Percentiles rank a stretch among this genome's conserved stretches.
phyloP scores from a whole-genome alignment of 2,329 filamentous ascomycete species.

The Curvularia hawaiiensis region DNA sequence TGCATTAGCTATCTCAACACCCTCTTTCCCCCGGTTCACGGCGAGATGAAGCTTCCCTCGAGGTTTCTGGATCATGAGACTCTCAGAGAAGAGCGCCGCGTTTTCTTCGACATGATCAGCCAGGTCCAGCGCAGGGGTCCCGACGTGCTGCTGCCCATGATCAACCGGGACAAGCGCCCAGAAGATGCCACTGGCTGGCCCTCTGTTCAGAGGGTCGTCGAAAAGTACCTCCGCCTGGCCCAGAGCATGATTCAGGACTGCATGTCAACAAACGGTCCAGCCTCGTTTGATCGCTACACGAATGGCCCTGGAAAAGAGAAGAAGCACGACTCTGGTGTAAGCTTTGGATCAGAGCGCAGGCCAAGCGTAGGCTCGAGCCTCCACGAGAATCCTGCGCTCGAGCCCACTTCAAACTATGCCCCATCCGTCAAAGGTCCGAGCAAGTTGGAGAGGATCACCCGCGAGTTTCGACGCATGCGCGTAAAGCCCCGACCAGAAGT shows the following conservation, averaged over 20 bases:
- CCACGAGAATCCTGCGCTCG: conserved; percentile 33
- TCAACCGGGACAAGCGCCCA: conserved; percentile 57
- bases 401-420: conserved; percentile 25
- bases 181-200: conserved; percentile 64
- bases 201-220: conserved; percentile 53
- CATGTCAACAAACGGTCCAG: conserved; percentile 50
- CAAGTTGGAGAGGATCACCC: conserved; percentile 64
- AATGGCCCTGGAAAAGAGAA: conserved; percentile 52
- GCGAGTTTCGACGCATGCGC: conserved; percentile 64
- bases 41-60: conserved; percentile 49
- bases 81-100: conserved; percentile 62
- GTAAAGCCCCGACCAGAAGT: conserved; percentile 58
- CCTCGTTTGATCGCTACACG: conserved; percentile 40
- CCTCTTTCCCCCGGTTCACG: conserved; percentile 63
- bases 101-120: conserved; percentile 67
- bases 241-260: conserved; percentile 68
- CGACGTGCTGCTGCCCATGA: conserved; percentile 58
- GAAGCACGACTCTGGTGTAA: conserved; percentile 69
- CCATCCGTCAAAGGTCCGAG: conserved; percentile 47
- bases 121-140: conserved; percentile 62
- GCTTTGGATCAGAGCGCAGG: conserved; percentile 54
- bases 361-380: conserved; percentile 37
- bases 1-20: conserved; percentile 72
- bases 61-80: conserved; percentile 57
- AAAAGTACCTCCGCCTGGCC: conserved; percentile 63